Percentiles rank a stretch among this genome's conserved stretches.
Evolutionary conservation across 768 basidiomycete genomes (phyloP).

Genomic region (Boletellus ananiceps): DNA sequence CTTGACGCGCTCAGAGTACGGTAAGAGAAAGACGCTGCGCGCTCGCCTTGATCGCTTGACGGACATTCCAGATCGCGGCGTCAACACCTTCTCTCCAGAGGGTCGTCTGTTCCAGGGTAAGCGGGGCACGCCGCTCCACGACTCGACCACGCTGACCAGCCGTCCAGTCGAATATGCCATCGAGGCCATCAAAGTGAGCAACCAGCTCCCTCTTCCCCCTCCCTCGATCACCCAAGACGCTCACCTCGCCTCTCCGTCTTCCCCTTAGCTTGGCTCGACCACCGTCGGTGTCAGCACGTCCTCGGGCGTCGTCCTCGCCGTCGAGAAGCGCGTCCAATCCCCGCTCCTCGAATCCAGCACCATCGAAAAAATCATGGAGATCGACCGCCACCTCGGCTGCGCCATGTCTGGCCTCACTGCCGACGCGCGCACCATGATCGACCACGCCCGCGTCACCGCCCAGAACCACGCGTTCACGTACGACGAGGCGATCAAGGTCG

Average conservation of each 20-base stretch:
- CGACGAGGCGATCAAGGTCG: slow-evolving; percentile 94
- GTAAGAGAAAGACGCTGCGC: slow-evolving; percentile 33
- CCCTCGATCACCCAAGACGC: neutral
- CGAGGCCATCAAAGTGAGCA: slow-evolving; percentile 89
- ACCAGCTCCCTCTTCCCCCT: neutral
- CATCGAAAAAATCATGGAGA: slow-evolving; percentile 99
- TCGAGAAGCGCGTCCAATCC: slow-evolving; percentile 98
- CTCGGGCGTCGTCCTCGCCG: slow-evolving; percentile 87
- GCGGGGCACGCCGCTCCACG: slow-evolving; percentile 10
- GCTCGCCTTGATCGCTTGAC: neutral
- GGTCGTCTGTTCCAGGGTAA: slow-evolving; percentile 97
- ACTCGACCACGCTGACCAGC: slow-evolving; percentile 13
- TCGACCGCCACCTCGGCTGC: slow-evolving; percentile 92
- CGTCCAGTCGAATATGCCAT: slow-evolving; percentile 94
- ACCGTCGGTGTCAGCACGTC: slow-evolving; percentile 93
- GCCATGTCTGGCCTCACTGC: slow-evolving; percentile 98
- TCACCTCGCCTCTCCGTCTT: slow-evolving; percentile 1
- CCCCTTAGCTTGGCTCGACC: slow-evolving; percentile 85
- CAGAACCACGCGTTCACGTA: slow-evolving; percentile 97
- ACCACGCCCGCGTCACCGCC: slow-evolving; percentile 95
- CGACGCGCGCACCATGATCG: slow-evolving; percentile 98
- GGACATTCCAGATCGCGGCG: slow-evolving; percentile 72
- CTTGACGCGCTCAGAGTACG: slow-evolving; percentile 93
- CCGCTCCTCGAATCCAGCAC: slow-evolving; percentile 92
- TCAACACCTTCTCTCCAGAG: slow-evolving; percentile 98